phyloP scores from a whole-genome alignment of 176 grass and related monocot species.

The Alopecurus myosuroides region DNA sequence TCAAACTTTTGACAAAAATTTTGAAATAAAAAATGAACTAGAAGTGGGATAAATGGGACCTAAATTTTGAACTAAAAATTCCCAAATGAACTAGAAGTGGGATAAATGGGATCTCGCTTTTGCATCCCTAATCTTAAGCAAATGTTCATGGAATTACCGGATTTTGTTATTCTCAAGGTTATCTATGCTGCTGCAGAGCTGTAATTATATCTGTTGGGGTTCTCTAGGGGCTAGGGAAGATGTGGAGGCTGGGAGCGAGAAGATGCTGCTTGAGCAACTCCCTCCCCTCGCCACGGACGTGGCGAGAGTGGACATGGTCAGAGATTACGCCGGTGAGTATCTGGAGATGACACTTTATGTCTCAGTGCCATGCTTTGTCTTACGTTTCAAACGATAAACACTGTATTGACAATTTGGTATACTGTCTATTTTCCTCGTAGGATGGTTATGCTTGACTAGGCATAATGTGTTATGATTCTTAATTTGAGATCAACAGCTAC shows the following conservation, averaged over 20 bases:
- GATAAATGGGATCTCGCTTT: too few relatives aligned
- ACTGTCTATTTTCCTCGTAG: not conserved
- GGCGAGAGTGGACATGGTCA: conserved; percentile 68
- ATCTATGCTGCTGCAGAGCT: not conserved
- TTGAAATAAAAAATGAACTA: too few relatives aligned
- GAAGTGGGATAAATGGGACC: too few relatives aligned
- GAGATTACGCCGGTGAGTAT: conserved; percentile 62
- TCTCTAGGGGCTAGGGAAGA: conserved; percentile 27
- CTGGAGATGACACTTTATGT: not conserved
- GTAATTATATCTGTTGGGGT: not conserved
- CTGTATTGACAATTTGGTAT: not conserved
- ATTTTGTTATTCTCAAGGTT: not conserved
- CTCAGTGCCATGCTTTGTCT: not conserved
- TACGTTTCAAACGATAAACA: not conserved
- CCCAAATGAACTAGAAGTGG: too few relatives aligned
- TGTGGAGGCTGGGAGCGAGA: conserved; percentile 33
- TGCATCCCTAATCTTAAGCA: too few relatives aligned
- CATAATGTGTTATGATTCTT: not conserved
- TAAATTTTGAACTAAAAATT: too few relatives aligned
- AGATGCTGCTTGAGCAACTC: conserved; percentile 52
- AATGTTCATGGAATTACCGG: not conserved
- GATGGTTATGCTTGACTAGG: not conserved
- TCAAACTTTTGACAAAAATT: too few relatives aligned
- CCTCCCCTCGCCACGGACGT: conserved; percentile 79
- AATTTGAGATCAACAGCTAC: not conserved